Base-by-base conservation (phyloP, 306 rosid species). In the Coriaria nepalensis region DNA sequence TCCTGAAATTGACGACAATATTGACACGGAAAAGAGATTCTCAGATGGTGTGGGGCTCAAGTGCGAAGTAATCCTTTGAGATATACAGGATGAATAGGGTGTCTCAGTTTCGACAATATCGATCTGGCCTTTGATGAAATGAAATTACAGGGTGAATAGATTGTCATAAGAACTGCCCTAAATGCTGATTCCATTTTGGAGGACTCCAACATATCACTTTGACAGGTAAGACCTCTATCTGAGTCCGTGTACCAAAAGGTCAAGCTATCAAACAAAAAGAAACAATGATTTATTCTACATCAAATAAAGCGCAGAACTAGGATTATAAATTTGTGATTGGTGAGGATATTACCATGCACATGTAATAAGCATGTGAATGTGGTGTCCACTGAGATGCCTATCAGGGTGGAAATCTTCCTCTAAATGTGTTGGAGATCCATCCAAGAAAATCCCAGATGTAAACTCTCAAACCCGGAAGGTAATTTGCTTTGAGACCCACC, bases 391-490 rank as follows among this genome's bases (percentile, higher is more conserved):
- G 57, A 62, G 72, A 55, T 49, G 53, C 5, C 53, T 49, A 37
- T 37, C 38, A 35, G 73, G 75, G 60, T 72, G 56, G 54, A 81
- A 74, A 62, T 64, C 82, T 73, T 76, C 81, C 57, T 65, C 65
- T 43, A 71, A 74, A 56, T 84, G 86, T 48, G 69, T 60, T 33
- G 68, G 68, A 72, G 60, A 88, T 88, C 76, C 82, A 78, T 61
- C 97, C 95, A 42, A 88, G 86, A 76, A 81, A 81, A 68, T 88
- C 83, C 97, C 90, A 88, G 56, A 74, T 34, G 46, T 74, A 77
- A 53, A 59, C 65, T 68, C 90, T 83, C 61, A 74, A 53, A 52
- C 52, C 64, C 66, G 68, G 67, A 52, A 72, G 66, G 52, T 64
- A 55, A 64, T 66, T 68, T 52, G 72, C 55, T 50, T 68, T 64